These are phyloP conservation scores for Termitomyces sp. DNA, from an alignment of 768 basidiomycete species.

Conservation along the genomic window DNA sequence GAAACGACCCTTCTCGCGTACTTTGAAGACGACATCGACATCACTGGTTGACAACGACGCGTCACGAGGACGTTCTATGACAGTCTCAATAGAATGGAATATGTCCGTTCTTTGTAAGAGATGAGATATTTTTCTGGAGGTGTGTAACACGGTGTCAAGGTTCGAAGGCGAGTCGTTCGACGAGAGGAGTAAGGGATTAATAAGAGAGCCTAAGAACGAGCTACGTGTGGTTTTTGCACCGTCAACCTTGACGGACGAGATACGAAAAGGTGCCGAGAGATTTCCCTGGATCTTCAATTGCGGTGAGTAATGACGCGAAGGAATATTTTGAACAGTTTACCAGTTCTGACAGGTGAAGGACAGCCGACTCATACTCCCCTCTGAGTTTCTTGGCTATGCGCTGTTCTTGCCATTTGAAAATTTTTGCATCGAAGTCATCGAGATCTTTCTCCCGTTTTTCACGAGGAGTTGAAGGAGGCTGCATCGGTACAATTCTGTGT, in stretches of 20 bases:
- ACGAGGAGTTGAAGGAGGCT: conserved; percentile 50
- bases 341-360: conserved; percentile 53
- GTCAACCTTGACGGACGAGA: conserved; percentile 78
- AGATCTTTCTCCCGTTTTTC: conserved; percentile 57
- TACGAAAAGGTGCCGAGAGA: conserved; percentile 57
- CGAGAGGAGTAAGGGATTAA: conserved; percentile 53
- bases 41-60: conserved; percentile 53
- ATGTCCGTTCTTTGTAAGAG: conserved; percentile 72
- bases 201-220: conserved; percentile 77
- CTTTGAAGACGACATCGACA: conserved; percentile 77
- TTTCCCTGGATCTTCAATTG: conserved; percentile 59
- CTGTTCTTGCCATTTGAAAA: conserved; percentile 70
- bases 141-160: conserved; percentile 66
- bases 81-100: conserved; percentile 64
- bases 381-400: conserved; percentile 62
- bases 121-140: conserved; percentile 63
- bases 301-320: neutral
- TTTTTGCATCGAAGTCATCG: conserved; percentile 45
- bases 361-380: conserved; percentile 76
- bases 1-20: conserved; percentile 72
- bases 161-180: conserved; percentile 23
- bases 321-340: conserved; percentile 10
- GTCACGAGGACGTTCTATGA: conserved; percentile 55
- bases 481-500: neutral
- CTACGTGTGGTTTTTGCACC: conserved; percentile 72